Evolutionary conservation across 2,329 filamentous ascomycete genomes (phyloP), one percentile per base, ranked within the genome.

Genomic region (Arachnopeziza araneosa): DNA sequence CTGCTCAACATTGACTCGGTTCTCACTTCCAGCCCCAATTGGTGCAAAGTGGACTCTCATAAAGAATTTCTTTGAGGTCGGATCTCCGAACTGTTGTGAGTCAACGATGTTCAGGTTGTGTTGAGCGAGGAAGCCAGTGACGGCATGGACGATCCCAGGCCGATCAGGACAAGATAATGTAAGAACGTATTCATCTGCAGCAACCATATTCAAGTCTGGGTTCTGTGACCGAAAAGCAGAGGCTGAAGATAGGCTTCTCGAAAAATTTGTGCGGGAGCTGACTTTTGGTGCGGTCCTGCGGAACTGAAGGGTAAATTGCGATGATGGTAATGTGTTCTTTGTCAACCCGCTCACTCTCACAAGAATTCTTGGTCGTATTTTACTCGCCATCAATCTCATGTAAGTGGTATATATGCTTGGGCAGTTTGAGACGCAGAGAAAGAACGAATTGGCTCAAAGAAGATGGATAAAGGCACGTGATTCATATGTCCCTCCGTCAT

Each of bases 11-110:
- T 82, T 62, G 75, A 79, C 36, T 23, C 60, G 56, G 60, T 49
- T 61, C 72, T 73, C 7, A 78, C 75, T 48, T 79, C 73, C 6
- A 10, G 59, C 49, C 7, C 26, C 36, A 10, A 79, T 79, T 62
- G 88, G 83, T 10, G 85, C 87, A 69, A 93, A 93, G 75, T 93
- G 90, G 68, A 93, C 89, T 72, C 90, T 84, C 90, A 95, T 93
- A 78, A 95, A 95, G 79, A 95, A 95, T 60, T 83, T 87, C 72
- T 89, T 78, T 22, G 87, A 89, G 24, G 79, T 83, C 24, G 86
- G 84, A 75, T 93, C 90, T 50, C 86, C 89, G 79, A 91, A 95
- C 76, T 95, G 90, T 76, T 92, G 90, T 65, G 92, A 83, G 75
- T 95, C 89, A 65, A 93, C 79, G 72, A 95, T 90, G 75, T 92